These are phyloP conservation scores for Ilyonectria robusta DNA, from an alignment of 2,329 filamentous ascomycete species.

Conservation along the genomic window DNA sequence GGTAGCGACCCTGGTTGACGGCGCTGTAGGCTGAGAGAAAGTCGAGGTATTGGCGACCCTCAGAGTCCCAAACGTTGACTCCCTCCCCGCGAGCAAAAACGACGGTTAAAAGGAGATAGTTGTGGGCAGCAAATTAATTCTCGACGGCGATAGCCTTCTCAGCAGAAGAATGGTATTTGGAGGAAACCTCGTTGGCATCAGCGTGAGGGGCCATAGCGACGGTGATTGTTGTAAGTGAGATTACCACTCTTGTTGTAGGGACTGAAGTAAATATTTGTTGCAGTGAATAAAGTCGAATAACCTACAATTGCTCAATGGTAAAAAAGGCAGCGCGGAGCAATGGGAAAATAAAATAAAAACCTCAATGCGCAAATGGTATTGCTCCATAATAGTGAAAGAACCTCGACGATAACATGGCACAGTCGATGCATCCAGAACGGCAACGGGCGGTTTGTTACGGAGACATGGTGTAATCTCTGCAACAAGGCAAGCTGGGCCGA, in stretches of 20 bases:
- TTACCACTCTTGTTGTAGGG: background rate
- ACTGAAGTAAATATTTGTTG: background rate
- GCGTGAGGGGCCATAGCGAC: slow-evolving; percentile 76
- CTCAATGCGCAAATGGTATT: background rate
- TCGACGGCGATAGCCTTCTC: slow-evolving; percentile 85
- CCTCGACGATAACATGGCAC: background rate
- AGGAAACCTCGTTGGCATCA: slow-evolving; percentile 68
- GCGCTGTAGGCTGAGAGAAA: slow-evolving; percentile 98
- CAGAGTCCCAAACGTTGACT: slow-evolving; percentile 96
- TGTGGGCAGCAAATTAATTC: slow-evolving; percentile 91
- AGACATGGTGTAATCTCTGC: background rate
- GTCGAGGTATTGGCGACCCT: slow-evolving; percentile 95
- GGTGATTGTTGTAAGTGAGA: background rate
- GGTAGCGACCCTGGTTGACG: slow-evolving; percentile 98
- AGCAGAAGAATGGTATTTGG: slow-evolving; percentile 99
- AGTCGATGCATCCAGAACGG: background rate
- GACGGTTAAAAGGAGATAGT: slow-evolving; percentile 97
- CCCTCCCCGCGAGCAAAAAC: slow-evolving; percentile 91
- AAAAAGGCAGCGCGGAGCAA: background rate
- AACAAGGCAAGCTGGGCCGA: too few species aligned
- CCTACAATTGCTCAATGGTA: background rate
- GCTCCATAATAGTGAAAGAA: background rate
- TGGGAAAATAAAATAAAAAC: background rate
- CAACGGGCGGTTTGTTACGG: background rate
- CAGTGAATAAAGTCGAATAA: background rate